Percentiles rank a stretch among this genome's conserved stretches.
phyloP scores from a whole-genome alignment of 1,284 basidiomycete genomes.

The Takashimella tepidaria region DNA sequence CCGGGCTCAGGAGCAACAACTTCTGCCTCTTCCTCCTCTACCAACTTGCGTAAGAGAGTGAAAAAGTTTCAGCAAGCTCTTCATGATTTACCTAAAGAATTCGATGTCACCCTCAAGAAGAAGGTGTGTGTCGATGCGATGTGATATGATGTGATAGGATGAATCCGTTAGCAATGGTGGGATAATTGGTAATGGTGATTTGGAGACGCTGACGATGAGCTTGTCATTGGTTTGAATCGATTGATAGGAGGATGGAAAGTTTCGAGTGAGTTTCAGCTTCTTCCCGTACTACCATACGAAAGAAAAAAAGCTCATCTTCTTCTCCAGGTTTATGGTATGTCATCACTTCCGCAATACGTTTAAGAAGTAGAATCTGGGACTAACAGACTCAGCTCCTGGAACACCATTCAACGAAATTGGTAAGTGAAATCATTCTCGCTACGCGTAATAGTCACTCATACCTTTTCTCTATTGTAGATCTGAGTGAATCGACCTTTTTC shows the following conservation, averaged over 20 bases:
- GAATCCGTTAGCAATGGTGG: not conserved
- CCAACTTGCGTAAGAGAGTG: not conserved
- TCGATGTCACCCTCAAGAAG: not conserved
- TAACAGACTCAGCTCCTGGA: constrained; percentile 36
- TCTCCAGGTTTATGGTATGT: not conserved
- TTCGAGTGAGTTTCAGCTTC: constrained; percentile 6
- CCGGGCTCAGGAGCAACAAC: too few species aligned
- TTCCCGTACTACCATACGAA: too few species aligned
- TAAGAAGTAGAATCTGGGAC: too few species aligned
- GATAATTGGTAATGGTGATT: too few species aligned
- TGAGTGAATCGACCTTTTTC: constrained; percentile 30
- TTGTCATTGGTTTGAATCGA: not conserved
- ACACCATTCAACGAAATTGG: constrained; percentile 47
- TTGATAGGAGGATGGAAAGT: constrained; percentile 9
- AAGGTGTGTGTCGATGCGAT: not conserved
- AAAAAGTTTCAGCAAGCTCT: not conserved
- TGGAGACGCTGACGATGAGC: too few species aligned
- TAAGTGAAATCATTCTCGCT: constrained; percentile 10
- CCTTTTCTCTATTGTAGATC: constrained; percentile 18
- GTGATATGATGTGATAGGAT: not conserved
- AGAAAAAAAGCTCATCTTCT: not conserved
- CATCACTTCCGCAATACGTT: not conserved
- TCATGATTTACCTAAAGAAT: not conserved
- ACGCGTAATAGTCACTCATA: not conserved
- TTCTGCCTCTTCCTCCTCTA: not conserved